Conservation (phyloP, 805 yeast genomes). For the Hyphopichia homilentoma region DNA sequence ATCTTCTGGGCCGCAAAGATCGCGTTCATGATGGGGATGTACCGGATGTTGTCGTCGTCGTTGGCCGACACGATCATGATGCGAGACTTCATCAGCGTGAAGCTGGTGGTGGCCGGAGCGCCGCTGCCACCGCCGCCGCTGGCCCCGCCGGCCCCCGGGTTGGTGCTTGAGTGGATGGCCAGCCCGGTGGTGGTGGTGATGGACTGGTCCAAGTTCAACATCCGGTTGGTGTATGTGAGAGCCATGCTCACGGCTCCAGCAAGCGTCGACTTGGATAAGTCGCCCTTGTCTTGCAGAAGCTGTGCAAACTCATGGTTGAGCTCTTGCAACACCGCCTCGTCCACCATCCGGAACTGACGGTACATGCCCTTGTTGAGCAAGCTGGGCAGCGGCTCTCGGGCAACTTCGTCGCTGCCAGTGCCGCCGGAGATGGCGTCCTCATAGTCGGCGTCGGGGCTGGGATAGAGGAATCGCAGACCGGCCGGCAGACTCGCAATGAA, state of each 20-base stretch:
- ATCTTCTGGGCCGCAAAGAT: conserved; percentile 94
- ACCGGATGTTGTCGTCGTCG: conserved; percentile 74
- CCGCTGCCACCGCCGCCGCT: conserved; percentile 10
- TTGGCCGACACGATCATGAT: conserved; percentile 61
- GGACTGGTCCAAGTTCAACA: conserved; percentile 48
- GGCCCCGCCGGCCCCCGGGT: conserved; percentile 11
- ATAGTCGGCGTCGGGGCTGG: conserved; percentile 33
- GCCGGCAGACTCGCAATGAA: conserved; percentile 70
- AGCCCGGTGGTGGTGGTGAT: conserved; percentile 39
- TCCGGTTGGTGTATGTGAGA: conserved; percentile 71
- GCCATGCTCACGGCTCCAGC: conserved; percentile 84
- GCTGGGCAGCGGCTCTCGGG: conserved; percentile 11
- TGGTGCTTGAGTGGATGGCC: conserved; percentile 38
- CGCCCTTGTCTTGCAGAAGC: conserved; percentile 9
- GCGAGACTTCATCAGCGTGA: conserved; percentile 33
- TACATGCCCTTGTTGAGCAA: conserved; percentile 65
- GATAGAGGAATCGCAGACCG: conserved; percentile 71
- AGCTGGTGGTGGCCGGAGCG: conserved; percentile 7
- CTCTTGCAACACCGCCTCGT: conserved; percentile 64
- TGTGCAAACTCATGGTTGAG: conserved; percentile 42
- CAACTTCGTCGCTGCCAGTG: conserved; percentile 5
- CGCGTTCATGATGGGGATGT: conserved; percentile 91
- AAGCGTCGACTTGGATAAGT: conserved; percentile 35
- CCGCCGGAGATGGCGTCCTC: conserved; percentile 9
- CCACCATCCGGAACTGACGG: conserved; percentile 76